Base-by-base conservation (phyloP, 2,329 filamentous ascomycete species). In the Colletotrichum plurivorum region DNA sequence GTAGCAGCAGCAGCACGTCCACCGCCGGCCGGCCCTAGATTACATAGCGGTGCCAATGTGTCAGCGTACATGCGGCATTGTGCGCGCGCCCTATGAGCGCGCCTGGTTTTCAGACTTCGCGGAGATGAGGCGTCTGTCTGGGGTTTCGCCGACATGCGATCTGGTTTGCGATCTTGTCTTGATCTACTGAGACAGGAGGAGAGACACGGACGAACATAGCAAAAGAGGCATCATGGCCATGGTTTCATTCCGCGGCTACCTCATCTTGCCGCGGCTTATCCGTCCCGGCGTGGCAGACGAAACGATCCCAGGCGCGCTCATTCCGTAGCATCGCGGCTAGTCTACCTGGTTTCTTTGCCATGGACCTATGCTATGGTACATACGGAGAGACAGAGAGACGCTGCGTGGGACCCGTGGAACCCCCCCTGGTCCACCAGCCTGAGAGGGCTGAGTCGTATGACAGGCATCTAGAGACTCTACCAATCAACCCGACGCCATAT, bases 381-480 rank as follows among this genome's bases (percentile, higher is more conserved):
- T 15, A 46, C 16, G 45, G 45, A 18, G 16, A 63, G 22, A 41
- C n/a, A 60, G 60, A 60, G 63, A 59, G 46, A 70, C 67, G 64
- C 67, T 66, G 62, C 66, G 62, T 56, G 66, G 58, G 54, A 63
- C 59, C 63, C 61, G 41, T 65, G 62, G 48, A 36, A 36, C 31
- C 31, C 18, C 61, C 45, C 57, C 55, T 27, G 55, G 56, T 69
- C 63, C 43, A 62, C 57, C 63, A 68, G 67, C 67, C 67, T 68
- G 54, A 58, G 58, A 70, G 67, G 67, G 67, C 67, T 70, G 67
- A 70, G 67, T 70, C 67, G 63, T 70, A 68, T 68, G 67, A 70
- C 67, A 68, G 54, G 63, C 67, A 67, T 62, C 64, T 57, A 57
- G 39, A 27, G 16, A 31, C 57, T 63, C 56, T 63, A 36, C 67